A percentile compares a stretch with the other conserved stretches of the same genome.
Conservation (phyloP, 1,284 basidiomycete genomes). For the Phellopilus nigrolimitatus region DNA sequence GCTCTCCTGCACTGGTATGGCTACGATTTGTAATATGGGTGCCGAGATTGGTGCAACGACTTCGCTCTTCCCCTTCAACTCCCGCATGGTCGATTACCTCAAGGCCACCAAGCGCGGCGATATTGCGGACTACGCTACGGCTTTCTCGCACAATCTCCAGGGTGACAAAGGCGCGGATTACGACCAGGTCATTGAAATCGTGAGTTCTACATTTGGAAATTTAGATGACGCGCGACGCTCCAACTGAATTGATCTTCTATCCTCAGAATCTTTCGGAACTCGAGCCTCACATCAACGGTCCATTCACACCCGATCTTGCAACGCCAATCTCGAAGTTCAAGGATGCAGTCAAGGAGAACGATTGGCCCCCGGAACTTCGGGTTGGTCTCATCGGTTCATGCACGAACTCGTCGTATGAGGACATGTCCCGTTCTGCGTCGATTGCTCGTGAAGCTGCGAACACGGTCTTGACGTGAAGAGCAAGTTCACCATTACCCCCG, state of each 20-base stretch:
- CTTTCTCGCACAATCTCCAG: slow-evolving; percentile 88
- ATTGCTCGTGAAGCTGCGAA: slow-evolving; percentile 85
- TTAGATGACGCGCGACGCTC: background rate
- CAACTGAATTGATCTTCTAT: slow-evolving; percentile 6
- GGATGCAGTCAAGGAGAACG: slow-evolving; percentile 88
- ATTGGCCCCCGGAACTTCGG: slow-evolving; percentile 96
- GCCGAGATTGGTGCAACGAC: slow-evolving; percentile 99
- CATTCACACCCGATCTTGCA: slow-evolving; percentile 94
- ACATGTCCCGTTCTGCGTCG: slow-evolving; percentile 96
- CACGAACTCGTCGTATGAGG: slow-evolving; percentile 99
- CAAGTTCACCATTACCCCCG: slow-evolving; percentile 96
- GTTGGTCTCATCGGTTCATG: slow-evolving; percentile 98
- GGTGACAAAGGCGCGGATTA: slow-evolving; percentile 91
- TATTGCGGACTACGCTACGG: slow-evolving; percentile 87
- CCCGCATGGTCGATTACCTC: slow-evolving; percentile 91
- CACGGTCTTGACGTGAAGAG: slow-evolving; percentile 91
- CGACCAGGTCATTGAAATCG: slow-evolving; percentile 92
- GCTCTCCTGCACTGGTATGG: slow-evolving; percentile 98
- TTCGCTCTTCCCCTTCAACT: slow-evolving; percentile 98
- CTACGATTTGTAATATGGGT: slow-evolving; percentile 99
- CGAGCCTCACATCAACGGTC: slow-evolving; percentile 99
- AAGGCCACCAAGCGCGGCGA: slow-evolving; percentile 88
- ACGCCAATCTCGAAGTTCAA: slow-evolving; percentile 97
- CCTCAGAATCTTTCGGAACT: slow-evolving; percentile 87
- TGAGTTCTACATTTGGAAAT: slow-evolving; percentile 34